Percentiles rank a stretch among this genome's conserved stretches.
Evolutionary conservation across 2,329 filamentous ascomycete species (phyloP).

Genomic region (Penicillium sclerotiorum): DNA sequence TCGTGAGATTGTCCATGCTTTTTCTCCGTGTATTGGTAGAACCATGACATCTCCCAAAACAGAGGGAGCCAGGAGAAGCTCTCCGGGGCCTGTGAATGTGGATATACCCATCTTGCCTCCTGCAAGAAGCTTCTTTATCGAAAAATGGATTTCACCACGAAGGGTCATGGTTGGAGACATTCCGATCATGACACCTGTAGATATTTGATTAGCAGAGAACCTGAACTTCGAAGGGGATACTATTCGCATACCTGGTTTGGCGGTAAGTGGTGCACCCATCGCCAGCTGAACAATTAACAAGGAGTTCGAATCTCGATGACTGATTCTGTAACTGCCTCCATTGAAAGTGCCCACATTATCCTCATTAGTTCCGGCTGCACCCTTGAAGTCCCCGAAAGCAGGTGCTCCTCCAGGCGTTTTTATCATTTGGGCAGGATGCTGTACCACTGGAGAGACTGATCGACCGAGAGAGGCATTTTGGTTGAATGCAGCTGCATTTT

Average conservation of each 20-base stretch:
- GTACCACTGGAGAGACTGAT: neutral
- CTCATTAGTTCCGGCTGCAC: conserved; percentile 62
- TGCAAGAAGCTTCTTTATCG: conserved; percentile 84
- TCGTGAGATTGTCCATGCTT: conserved; percentile 77
- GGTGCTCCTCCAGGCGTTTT: conserved; percentile 48
- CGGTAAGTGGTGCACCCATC: conserved; percentile 79
- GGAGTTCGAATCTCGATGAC: conserved; percentile 87
- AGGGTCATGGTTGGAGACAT: conserved; percentile 90
- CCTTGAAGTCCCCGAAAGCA: conserved; percentile 61
- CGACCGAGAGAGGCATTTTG: conserved; percentile 5
- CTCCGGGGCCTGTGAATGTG: conserved; percentile 84
- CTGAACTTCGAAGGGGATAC: too few relatives aligned
- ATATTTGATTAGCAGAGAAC: too few relatives aligned
- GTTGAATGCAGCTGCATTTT: conserved; percentile 8
- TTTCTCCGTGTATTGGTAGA: conserved; percentile 69
- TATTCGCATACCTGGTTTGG: conserved; percentile 67
- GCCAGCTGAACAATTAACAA: conserved; percentile 88
- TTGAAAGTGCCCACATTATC: conserved; percentile 98
- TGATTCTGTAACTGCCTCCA: conserved; percentile 90
- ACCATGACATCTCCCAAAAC: conserved; percentile 84
- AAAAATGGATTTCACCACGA: conserved; percentile 81
- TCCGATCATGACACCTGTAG: conserved; percentile 79
- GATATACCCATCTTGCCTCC: conserved; percentile 79
- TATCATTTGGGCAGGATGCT: conserved; percentile 9
- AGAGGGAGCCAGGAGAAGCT: conserved; percentile 79